These are phyloP conservation scores for Pelargonium hybrid DNA, from an alignment of 441 rosid genomes.

Conservation along the genomic window DNA sequence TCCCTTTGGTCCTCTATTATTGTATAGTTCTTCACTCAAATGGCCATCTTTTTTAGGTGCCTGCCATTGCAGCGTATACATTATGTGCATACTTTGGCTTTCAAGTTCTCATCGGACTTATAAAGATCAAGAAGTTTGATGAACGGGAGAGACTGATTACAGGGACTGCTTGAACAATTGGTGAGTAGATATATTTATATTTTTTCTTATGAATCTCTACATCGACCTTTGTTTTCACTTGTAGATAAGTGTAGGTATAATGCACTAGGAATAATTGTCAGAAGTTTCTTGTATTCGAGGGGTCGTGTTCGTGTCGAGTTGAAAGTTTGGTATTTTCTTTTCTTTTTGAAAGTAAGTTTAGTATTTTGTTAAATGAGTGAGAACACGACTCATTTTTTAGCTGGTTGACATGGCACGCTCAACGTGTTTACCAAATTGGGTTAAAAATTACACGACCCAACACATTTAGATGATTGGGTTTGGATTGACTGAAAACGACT, in stretches of 20 bases:
- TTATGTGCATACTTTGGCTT: conserved; percentile 68
- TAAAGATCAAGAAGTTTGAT: conserved; percentile 76
- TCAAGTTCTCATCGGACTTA: conserved; percentile 67
- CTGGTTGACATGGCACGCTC: too few relatives aligned
- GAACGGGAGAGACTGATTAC: conserved; percentile 77
- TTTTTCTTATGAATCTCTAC: background rate
- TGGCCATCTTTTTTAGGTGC: conserved; percentile 38
- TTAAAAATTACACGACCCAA: too few relatives aligned
- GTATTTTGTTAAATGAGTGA: too few relatives aligned
- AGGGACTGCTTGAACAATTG: conserved; percentile 64
- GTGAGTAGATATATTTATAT: conserved; percentile 21
- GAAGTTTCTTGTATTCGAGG: too few relatives aligned
- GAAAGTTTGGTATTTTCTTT: too few relatives aligned
- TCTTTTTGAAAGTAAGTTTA: too few relatives aligned
- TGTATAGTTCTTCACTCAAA: conserved; percentile 9
- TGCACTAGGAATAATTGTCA: background rate
- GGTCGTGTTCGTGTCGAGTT: too few relatives aligned
- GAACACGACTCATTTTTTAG: too few relatives aligned
- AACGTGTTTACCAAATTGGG: too few relatives aligned
- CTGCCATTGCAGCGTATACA: conserved; percentile 56
- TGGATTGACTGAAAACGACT: too few relatives aligned
- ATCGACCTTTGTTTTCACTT: background rate
- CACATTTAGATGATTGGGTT: too few relatives aligned
- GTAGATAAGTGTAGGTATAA: background rate
- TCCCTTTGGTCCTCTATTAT: conserved; percentile 5